Conservation (phyloP, 495 filamentous ascomycete species). For the Physcia stellaris region DNA sequence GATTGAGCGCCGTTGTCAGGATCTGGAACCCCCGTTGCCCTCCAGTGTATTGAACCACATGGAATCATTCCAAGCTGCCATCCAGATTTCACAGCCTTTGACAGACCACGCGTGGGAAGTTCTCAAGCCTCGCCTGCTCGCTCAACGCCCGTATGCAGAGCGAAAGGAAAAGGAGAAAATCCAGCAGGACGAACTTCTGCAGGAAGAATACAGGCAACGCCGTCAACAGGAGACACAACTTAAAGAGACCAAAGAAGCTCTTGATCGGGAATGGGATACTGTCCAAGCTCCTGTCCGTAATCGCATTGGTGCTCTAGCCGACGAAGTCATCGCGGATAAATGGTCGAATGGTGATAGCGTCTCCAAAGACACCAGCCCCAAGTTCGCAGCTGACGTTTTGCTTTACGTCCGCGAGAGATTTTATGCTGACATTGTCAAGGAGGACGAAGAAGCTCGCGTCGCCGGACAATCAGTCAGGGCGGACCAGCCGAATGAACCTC, state of each 20-base stretch:
- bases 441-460: slow-evolving; percentile 28
- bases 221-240: slow-evolving; percentile 28
- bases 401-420: slow-evolving; percentile 46
- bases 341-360: slow-evolving; percentile 46
- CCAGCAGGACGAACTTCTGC: slow-evolving; percentile 25
- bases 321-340: slow-evolving; percentile 44
- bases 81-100: slow-evolving; percentile 48
- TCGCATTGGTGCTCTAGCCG: slow-evolving; percentile 43
- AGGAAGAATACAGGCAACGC: slow-evolving; percentile 29
- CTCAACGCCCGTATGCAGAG: slow-evolving; percentile 47
- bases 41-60: slow-evolving; percentile 47
- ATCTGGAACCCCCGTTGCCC: slow-evolving; percentile 46
- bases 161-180: slow-evolving; percentile 32
- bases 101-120: slow-evolving; percentile 51
- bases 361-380: slow-evolving; percentile 41
- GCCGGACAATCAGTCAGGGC: slow-evolving; percentile 24
- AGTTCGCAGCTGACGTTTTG: slow-evolving; percentile 55
- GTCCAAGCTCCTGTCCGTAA: slow-evolving; percentile 47
- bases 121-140: slow-evolving; percentile 47
- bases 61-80: slow-evolving; percentile 54
- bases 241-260: slow-evolving; percentile 44
- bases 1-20: slow-evolving; percentile 51
- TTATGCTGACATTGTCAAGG: slow-evolving; percentile 41
- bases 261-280: slow-evolving; percentile 55
- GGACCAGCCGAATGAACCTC: slow-evolving; percentile 39